These are phyloP conservation scores for Bisporella sp. DNA, from an alignment of 2,329 filamentous ascomycete species.

Conservation along the genomic window DNA sequence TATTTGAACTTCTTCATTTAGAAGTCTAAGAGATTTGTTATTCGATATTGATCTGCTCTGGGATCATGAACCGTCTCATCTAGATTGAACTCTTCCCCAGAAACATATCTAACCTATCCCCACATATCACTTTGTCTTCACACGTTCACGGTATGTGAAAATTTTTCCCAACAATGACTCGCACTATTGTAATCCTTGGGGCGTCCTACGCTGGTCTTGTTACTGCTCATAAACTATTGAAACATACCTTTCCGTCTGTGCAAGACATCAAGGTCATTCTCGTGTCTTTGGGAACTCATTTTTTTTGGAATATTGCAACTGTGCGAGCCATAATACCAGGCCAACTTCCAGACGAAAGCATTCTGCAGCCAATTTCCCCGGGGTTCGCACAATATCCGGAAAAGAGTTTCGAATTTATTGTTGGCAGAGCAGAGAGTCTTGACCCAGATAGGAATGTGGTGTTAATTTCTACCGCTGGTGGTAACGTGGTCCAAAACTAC, in stretches of 20 bases:
- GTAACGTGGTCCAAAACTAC: constrained; percentile 27
- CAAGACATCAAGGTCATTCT: constrained; percentile 41
- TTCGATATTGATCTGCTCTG: too few species aligned
- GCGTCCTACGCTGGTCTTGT: constrained; percentile 23
- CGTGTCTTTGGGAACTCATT: constrained; percentile 42
- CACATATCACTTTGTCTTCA: too few species aligned
- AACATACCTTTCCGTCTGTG: constrained; percentile 10
- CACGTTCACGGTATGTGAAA: too few species aligned
- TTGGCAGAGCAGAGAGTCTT: constrained; percentile 30
- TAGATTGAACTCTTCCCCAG: too few species aligned
- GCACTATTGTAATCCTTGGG: constrained; percentile 24
- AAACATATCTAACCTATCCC: too few species aligned
- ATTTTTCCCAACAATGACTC: too few species aligned
- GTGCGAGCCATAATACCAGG: constrained; percentile 37
- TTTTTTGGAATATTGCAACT: constrained; percentile 42
- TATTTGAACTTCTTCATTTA: too few species aligned
- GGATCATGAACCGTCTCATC: too few species aligned
- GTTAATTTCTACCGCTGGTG: constrained; percentile 14
- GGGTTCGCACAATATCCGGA: constrained; percentile 40
- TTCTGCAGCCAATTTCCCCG: constrained; percentile 31
- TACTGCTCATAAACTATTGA: constrained; percentile 24
- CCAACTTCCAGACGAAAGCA: constrained; percentile 34
- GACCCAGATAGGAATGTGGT: constrained; percentile 29
- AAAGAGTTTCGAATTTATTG: constrained; percentile 37
- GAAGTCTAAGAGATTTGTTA: too few species aligned